Evolutionary conservation across 2,329 filamentous ascomycete genomes (phyloP), one percentile per base, ranked within the genome.

Genomic region (Diaporthe sp.): DNA sequence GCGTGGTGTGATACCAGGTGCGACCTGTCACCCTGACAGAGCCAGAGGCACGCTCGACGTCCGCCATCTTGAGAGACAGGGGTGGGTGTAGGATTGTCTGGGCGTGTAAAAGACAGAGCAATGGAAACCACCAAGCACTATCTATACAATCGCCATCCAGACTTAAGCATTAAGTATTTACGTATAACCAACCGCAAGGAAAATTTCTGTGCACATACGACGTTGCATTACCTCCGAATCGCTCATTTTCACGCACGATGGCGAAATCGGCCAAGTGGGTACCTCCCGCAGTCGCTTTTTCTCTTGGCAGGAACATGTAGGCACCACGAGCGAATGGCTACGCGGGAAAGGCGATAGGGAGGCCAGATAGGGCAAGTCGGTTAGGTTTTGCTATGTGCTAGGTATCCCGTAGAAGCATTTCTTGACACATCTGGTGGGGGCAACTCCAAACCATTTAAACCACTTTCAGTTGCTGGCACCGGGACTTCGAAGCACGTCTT

Each of bases 231-330:
- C 37, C 44, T 68, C 63, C 44, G 44, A 68, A 51, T 8, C 25
- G 63, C 63, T 68, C 63, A 68, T 68, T 68, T 68, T 53, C 31
- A 17, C 22, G 31, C 10, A 37, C 12, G 42, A 68, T 68, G 63
- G 63, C 63, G 63, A 68, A 67, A 67, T 67, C 61, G 61, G 4
- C 42, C 28, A 67, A 67, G 61, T 67, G 61, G 61, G 39, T 67
- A 67, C 61, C 22, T 49, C 61, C 61, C 63, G 63, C 63, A 51
- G 63, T 37, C 28, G 51, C 12, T 3, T 68, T 20, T 12, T 25
- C 63, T 68, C 63, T 68, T 68, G 63, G 63, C 63, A 37, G 31
- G 44, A 34, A 51, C 22, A 34, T 37, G 6, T 37, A 17, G 28
- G 28, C 20, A 12, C n/a, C 20, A 51, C 5, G 63, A 53, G 63